Conservation (phyloP, 2,329 filamentous ascomycete genomes). For the Colletotrichum sp. region DNA sequence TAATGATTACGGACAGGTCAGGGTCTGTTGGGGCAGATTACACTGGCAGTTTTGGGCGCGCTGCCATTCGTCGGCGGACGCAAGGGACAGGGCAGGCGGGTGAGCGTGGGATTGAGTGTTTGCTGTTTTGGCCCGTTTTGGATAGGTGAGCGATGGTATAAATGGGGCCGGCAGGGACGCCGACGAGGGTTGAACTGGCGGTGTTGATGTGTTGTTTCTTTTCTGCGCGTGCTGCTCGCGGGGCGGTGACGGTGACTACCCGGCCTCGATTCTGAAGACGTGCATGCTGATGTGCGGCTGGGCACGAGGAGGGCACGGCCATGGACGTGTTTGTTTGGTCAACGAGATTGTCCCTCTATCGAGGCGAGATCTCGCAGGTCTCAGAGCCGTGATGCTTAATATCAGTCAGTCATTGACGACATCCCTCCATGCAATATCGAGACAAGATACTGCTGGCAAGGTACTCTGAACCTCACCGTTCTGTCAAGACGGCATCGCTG, state of each 20-base stretch:
- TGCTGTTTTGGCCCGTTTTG: not conserved
- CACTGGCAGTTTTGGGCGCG: constrained; percentile 3
- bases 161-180: not conserved
- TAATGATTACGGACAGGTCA: constrained; percentile 1
- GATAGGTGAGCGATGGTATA: not conserved
- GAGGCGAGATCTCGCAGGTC: not conserved
- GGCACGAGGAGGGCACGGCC: not conserved
- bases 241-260: not conserved
- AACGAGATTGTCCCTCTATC: not conserved
- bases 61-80: constrained; percentile 14
- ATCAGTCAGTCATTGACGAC: not conserved
- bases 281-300: not conserved
- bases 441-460: not conserved
- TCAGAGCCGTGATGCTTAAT: not conserved
- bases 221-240: not conserved
- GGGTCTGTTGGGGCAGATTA: constrained; percentile 18
- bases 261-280: not conserved
- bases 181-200: not conserved
- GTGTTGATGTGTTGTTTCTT: not conserved
- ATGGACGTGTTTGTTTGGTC: not conserved
- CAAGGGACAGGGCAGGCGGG: constrained; percentile 13
- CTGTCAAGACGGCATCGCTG: not conserved
- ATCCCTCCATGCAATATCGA: not conserved
- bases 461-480: not conserved
- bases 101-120: not conserved